Base-by-base conservation (phyloP, 2,329 filamentous ascomycete genomes). In the Calonectria multiphialidica region DNA sequence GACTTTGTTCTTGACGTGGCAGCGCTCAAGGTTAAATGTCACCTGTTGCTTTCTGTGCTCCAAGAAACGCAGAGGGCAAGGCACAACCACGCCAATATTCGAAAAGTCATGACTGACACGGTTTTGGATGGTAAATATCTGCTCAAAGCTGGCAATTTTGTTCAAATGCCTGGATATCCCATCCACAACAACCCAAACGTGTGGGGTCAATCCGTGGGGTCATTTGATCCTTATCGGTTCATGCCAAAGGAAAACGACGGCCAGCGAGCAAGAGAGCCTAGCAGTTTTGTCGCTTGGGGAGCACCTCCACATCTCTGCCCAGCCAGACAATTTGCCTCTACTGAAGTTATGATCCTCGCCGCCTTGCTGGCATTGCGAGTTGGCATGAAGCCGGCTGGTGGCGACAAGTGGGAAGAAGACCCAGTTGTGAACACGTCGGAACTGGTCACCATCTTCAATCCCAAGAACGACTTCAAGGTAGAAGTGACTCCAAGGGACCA, bases 91-190 rank as follows among this genome's bases (percentile, higher is more conserved):
- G 75, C 75, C 0, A 71, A 72, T 1, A 77, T 77, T 9, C 75
- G 75, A 25, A 77, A 77, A 25, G 79, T 86, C 0, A 75, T 74
- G 2, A 69, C 81, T 5, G 84, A 87, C 28, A 82, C 79, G 0
- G 28, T 83, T 0, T 69, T 86, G 2, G 81, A 82, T 12, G 79
- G 76, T 2, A 75, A 77, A 30, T 83, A 83, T 21, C 72, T 85
- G 2, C 76, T 87, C 16, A 84, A 83, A 70, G 77, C 76, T 6
- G 85, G 84, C 0, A 77, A 78, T 16, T 78, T 80, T 13, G 49
- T 85, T 0, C 79, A 82, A 65, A 82, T 86, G 72, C 84, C 85
- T 0, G 80, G 77, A 2, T 66, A 78, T 5, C 73, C 83, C 0
- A 75, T 81, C 1, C 79, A 83, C 68, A 77, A 78, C 5, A 81